These are phyloP conservation scores for Linderina pennispora DNA, from an alignment of 192 early-diverging fungal species.

Conservation along the genomic window DNA sequence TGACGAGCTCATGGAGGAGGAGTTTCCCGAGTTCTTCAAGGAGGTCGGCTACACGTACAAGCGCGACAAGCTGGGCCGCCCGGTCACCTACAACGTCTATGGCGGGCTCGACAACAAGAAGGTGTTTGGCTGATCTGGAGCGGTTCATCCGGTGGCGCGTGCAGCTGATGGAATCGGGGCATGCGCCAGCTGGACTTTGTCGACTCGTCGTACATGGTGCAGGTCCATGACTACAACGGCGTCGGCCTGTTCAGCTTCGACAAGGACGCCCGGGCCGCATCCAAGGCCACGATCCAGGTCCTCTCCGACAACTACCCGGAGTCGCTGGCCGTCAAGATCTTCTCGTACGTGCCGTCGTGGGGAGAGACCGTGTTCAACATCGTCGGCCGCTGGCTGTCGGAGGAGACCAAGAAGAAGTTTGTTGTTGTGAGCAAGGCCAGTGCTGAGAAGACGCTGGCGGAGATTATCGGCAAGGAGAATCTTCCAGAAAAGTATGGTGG, in stretches of 20 bases:
- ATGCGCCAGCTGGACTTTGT: slow-evolving; percentile 52
- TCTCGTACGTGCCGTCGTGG: slow-evolving; percentile 58
- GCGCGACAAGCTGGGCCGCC: slow-evolving; percentile 45
- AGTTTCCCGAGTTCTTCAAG: slow-evolving; percentile 46
- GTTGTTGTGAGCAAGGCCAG: slow-evolving; percentile 49
- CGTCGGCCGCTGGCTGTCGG: slow-evolving; percentile 49
- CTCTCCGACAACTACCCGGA: slow-evolving; percentile 63
- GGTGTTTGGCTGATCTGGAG: slow-evolving; percentile 51
- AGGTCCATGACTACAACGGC: slow-evolving; percentile 57
- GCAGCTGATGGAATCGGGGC: slow-evolving; percentile 56
- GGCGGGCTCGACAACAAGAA: slow-evolving; percentile 46
- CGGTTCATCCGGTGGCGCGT: slow-evolving; percentile 59
- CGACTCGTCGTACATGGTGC: slow-evolving; percentile 51
- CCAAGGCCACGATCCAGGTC: slow-evolving; percentile 47
- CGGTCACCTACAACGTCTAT: slow-evolving; percentile 58
- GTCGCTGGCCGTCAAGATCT: slow-evolving; percentile 55
- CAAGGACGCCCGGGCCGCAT: slow-evolving; percentile 47
- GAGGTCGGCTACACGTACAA: slow-evolving; percentile 49
- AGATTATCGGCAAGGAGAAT: slow-evolving; percentile 36
- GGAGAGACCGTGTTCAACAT: slow-evolving; percentile 55
- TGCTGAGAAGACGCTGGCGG: slow-evolving; percentile 17
- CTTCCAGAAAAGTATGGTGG: slow-evolving; percentile 28
- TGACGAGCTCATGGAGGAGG: slow-evolving; percentile 41
- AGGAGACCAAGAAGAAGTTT: slow-evolving; percentile 58
- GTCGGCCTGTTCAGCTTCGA: slow-evolving; percentile 48